Evolutionary conservation across 208 protist genomes (phyloP).

Genomic region (Endotrypanum monterogeii): DNA sequence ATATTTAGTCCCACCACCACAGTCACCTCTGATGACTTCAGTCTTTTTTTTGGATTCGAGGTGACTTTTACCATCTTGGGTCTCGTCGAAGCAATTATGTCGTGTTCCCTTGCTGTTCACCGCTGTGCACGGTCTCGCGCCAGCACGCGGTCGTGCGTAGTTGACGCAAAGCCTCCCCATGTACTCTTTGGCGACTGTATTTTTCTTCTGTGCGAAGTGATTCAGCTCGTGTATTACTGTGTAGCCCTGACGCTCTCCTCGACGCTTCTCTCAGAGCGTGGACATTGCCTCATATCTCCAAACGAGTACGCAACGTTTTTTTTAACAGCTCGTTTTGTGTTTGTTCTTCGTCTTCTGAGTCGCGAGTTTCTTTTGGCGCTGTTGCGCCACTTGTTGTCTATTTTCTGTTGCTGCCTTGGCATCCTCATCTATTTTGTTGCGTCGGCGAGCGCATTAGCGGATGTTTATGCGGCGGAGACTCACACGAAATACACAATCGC

Average conservation of each 20-base stretch:
- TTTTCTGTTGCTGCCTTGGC: constrained; percentile 31
- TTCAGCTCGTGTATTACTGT: constrained; percentile 72
- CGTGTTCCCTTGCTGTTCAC: constrained; percentile 54
- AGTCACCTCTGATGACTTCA: constrained; percentile 38
- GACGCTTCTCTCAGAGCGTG: constrained; percentile 53
- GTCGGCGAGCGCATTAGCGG: constrained; percentile 55
- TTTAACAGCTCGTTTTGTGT: constrained; percentile 62
- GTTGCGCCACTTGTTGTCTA: constrained; percentile 23
- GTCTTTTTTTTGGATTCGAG: constrained; percentile 71
- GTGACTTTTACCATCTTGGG: constrained; percentile 53
- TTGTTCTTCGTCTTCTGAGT: constrained; percentile 64
- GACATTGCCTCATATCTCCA: constrained; percentile 45
- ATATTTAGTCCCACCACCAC: constrained; percentile 55
- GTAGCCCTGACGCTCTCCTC: constrained; percentile 44
- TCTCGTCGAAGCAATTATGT: constrained; percentile 42
- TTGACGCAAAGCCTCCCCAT: constrained; percentile 26
- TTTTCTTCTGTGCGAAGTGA: constrained; percentile 57
- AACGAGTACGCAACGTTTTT: constrained; percentile 62
- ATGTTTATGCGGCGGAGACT: constrained; percentile 34
- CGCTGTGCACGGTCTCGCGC: constrained; percentile 40
- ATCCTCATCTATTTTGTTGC: constrained; percentile 62
- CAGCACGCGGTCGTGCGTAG: constrained; percentile 21
- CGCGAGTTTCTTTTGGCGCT: constrained; percentile 58
- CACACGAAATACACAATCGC: constrained; percentile 19
- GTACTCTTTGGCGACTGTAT: constrained; percentile 58